Evolutionary conservation across 2,329 filamentous ascomycete species (phyloP).

Genomic region (Fusarium sp.): DNA sequence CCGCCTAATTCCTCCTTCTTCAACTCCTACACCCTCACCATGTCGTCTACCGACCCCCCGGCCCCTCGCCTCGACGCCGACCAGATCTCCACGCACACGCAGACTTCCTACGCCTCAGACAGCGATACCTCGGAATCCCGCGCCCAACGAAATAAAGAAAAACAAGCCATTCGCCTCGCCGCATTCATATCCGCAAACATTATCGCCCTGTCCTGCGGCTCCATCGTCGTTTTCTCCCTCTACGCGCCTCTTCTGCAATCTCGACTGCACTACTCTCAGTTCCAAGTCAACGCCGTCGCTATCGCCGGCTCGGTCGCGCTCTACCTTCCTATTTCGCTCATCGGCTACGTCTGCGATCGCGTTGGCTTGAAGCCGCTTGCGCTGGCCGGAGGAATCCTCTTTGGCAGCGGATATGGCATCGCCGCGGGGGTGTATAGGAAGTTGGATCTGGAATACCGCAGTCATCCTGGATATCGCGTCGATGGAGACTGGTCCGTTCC

Average conservation of each 20-base stretch:
- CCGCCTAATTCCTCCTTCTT: slow-evolving; percentile 1
- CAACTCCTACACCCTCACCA: slow-evolving; percentile 11
- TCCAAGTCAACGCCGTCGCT: slow-evolving; percentile 90
- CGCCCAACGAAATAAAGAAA: slow-evolving; percentile 46
- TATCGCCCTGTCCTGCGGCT: slow-evolving; percentile 83
- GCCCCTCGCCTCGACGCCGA: slow-evolving; percentile 44
- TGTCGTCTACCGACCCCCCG: slow-evolving; percentile 42
- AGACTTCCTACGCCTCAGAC: slow-evolving; percentile 45
- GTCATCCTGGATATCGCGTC: slow-evolving; percentile 56
- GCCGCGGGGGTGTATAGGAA: slow-evolving; percentile 81
- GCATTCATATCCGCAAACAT: slow-evolving; percentile 69
- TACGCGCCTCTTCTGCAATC: slow-evolving; percentile 93
- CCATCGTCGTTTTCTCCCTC: slow-evolving; percentile 92
- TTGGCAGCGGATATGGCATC: slow-evolving; percentile 84
- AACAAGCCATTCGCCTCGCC: slow-evolving; percentile 56
- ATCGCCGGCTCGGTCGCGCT: slow-evolving; percentile 89
- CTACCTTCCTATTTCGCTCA: slow-evolving; percentile 90
- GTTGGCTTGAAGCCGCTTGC: slow-evolving; percentile 84
- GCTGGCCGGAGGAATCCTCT: slow-evolving; percentile 77
- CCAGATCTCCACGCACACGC: slow-evolving; percentile 41
- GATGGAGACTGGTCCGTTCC: slow-evolving; percentile 75
- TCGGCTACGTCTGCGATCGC: slow-evolving; percentile 93
- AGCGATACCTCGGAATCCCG: slow-evolving; percentile 37
- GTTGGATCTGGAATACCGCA: slow-evolving; percentile 62
- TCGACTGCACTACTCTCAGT: slow-evolving; percentile 86